Conservation (phyloP, 2,329 filamentous ascomycete genomes). For the Whalleya microplaca region DNA sequence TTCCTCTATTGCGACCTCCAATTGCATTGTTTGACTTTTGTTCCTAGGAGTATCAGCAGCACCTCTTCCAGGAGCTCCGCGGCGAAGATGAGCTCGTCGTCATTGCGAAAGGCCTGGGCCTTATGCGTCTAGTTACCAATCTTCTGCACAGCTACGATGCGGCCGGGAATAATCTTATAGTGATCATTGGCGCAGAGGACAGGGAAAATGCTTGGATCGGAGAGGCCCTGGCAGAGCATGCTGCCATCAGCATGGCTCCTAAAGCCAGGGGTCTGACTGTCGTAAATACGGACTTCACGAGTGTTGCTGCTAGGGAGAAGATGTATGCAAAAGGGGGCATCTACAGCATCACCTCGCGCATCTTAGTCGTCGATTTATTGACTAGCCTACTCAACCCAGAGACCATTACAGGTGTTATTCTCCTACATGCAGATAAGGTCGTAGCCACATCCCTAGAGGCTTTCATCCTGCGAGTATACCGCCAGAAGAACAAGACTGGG, state of each 20-base stretch:
- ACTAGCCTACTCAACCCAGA: constrained; percentile 81
- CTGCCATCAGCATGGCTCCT: constrained; percentile 81
- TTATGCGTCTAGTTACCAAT: constrained; percentile 92
- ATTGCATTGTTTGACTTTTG: constrained; percentile 14
- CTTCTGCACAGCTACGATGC: constrained; percentile 96
- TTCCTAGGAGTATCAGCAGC: constrained; percentile 83
- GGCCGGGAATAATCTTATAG: constrained; percentile 87
- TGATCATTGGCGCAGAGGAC: constrained; percentile 88
- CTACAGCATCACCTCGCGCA: constrained; percentile 94
- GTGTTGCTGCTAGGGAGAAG: constrained; percentile 83
- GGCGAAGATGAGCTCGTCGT: constrained; percentile 92
- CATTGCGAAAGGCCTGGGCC: constrained; percentile 86
- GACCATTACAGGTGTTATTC: constrained; percentile 82
- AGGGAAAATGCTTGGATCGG: constrained; percentile 97
- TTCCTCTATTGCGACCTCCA: neutral
- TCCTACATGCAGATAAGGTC: constrained; percentile 87
- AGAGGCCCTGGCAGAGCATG: constrained; percentile 93
- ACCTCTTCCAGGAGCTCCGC: constrained; percentile 88
- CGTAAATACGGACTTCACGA: constrained; percentile 94
- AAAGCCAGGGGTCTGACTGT: constrained; percentile 84
- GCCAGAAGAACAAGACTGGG: constrained; percentile 90
- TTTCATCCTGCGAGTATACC: constrained; percentile 91
- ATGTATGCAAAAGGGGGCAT: constrained; percentile 89
- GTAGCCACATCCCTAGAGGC: constrained; percentile 88
- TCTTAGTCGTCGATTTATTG: constrained; percentile 89